phyloP scores from a whole-genome alignment of 768 basidiomycete species.

The Pleurotus tuoliensis region DNA sequence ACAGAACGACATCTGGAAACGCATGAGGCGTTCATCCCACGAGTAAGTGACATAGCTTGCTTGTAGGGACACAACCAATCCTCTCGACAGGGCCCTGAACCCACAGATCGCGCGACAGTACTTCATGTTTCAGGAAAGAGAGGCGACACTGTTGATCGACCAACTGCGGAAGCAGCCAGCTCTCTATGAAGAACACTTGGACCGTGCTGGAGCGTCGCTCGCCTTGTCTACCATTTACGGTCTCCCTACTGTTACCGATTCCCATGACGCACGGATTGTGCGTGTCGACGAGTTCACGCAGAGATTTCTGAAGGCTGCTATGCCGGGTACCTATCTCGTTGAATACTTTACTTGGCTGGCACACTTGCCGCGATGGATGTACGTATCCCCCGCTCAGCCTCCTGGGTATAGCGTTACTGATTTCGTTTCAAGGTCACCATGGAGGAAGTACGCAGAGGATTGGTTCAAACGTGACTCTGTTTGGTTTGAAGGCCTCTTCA shows the following conservation, averaged over 20 bases:
- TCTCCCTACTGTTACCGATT: background rate
- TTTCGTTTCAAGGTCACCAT: background rate
- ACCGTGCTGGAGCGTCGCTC: constrained; percentile 10
- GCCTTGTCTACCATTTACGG: constrained; percentile 12
- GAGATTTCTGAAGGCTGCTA: constrained; percentile 23
- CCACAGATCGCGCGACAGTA: background rate
- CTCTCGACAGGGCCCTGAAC: background rate
- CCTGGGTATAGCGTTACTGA: background rate
- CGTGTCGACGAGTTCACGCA: constrained; percentile 18
- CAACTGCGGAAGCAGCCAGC: background rate
- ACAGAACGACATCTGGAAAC: constrained; percentile 13
- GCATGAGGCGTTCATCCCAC: background rate
- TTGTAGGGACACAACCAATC: too few species aligned
- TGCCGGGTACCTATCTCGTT: constrained; percentile 28
- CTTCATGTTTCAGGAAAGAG: background rate
- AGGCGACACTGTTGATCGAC: background rate
- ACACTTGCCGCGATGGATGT: constrained; percentile 23
- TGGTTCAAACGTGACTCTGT: constrained; percentile 17
- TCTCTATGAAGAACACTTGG: constrained; percentile 17
- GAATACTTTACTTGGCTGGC: constrained; percentile 29
- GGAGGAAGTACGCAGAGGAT: constrained; percentile 22
- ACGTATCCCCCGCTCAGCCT: constrained; percentile 7
- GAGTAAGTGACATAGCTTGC: background rate
- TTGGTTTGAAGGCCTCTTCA: constrained; percentile 19
- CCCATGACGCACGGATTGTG: constrained; percentile 15